Base-by-base conservation (phyloP, 176 grass and related monocot species). In the Alopecurus myosuroides region DNA sequence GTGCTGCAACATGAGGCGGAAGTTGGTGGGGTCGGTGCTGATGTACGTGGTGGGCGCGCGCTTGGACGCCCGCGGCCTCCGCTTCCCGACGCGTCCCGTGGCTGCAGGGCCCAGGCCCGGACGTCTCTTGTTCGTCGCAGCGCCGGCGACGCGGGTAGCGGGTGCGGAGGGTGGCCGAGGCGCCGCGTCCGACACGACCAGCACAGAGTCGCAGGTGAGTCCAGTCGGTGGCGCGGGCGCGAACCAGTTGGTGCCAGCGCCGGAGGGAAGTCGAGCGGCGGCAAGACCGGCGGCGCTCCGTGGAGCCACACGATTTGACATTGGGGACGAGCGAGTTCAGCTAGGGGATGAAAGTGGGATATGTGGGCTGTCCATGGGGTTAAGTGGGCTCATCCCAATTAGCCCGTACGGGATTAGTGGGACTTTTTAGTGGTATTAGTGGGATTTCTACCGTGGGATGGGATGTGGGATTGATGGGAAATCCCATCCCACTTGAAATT, bases 1-100 rank as follows among this genome's bases (percentile, higher is more conserved):
- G 5, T 87, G 91, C 79, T 98, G 89, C 80, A 95, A 93, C 91
- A 98, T 92, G 84, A 90, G 30, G 12, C 93, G 74, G 97, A 98
- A 98, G 85, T 94, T 94, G 81, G 87, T n/a, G 5, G 89, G 40
- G 88, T 98, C 93, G 61, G 97, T 94, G 84, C 35, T 94, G 88
- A 98, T 98, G 83, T 95, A 96, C 1, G 91, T 98, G 49, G 91
- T 95, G 12, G 84, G 91, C 18, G 82, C 70, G 60, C 91, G 91
- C 77, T 90, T 90, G 26, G 85, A 85, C 79, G 80, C 87, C 5
- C 96, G 85, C n/a, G 87, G 52, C 22, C 88, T 88, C 23, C 91
- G 83, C 91, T 98, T 98, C 23, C 86, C 63, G 1, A 86, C 53
- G 48, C 88, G 76, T 6, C 80, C 72, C 0, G 64, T 23, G 9